Conservation (phyloP, 257 asterid genomes). For the Solanum boliviense region DNA sequence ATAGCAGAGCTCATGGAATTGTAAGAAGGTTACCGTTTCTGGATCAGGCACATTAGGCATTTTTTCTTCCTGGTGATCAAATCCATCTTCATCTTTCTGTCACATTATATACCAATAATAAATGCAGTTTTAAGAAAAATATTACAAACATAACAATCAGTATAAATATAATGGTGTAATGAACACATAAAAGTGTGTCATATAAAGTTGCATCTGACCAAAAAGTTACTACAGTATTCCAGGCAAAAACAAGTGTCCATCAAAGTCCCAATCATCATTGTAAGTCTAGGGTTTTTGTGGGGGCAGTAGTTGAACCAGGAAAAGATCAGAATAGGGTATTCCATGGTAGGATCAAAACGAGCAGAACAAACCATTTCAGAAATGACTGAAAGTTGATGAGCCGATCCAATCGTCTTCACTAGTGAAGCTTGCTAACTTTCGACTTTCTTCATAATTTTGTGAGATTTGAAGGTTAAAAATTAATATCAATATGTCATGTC, state of each 20-base stretch:
- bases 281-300: not conserved
- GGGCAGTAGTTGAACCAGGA: not conserved
- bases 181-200: not conserved
- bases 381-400: not conserved
- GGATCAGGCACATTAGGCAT: conserved; percentile 79
- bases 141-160: not conserved
- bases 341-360: not conserved
- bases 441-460: not conserved
- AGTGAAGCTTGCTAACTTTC: not conserved
- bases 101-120: not conserved
- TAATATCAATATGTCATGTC: not conserved
- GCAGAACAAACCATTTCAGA: not conserved
- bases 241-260: not conserved
- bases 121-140: not conserved
- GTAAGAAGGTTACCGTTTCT: conserved; percentile 44
- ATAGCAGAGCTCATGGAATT: not conserved
- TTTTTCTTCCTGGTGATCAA: conserved; percentile 63
- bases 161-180: not conserved
- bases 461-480: not conserved
- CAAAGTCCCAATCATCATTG: not conserved
- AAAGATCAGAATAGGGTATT: not conserved
- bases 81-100: conserved; percentile 83
- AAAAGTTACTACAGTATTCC: not conserved
- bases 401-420: not conserved
- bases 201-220: not conserved